These are phyloP conservation scores for Colletotrichum limetticola DNA, from an alignment of 2,329 filamentous ascomycete species.

Conservation along the genomic window DNA sequence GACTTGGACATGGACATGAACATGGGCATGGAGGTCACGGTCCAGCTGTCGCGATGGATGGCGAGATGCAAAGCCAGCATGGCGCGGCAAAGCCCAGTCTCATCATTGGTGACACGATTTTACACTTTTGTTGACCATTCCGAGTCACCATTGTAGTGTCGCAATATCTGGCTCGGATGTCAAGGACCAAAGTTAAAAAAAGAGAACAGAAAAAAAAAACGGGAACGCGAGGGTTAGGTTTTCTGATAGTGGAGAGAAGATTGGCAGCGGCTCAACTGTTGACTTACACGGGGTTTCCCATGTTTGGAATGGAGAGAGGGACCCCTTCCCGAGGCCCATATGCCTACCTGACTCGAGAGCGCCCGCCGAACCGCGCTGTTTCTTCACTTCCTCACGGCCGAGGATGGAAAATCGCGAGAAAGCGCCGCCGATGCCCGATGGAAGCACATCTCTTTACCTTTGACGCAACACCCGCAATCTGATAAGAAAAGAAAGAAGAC, in stretches of 20 bases:
- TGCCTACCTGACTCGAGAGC: slow-evolving; percentile 30
- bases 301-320: not conserved
- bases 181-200: not conserved
- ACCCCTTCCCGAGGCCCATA: too few species aligned
- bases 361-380: not conserved
- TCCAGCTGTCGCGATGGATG: slow-evolving; percentile 22
- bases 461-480: not conserved
- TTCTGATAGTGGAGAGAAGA: slow-evolving; percentile 6
- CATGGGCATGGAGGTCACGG: slow-evolving; percentile 3
- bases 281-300: slow-evolving; percentile 17
- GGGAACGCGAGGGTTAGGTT: not conserved
- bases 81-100: slow-evolving; percentile 8
- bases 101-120: not conserved
- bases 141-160: not conserved
- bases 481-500: not conserved
- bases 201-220: not conserved
- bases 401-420: not conserved
- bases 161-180: not conserved
- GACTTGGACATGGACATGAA: not conserved
- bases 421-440: not conserved
- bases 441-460: not conserved
- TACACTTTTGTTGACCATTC: not conserved
- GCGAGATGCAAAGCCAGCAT: slow-evolving; percentile 19
- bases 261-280: slow-evolving; percentile 26
- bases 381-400: slow-evolving; percentile 13